A percentile compares a stretch with the other conserved stretches of the same genome.
These are phyloP conservation scores for Mycothermus thermophilus DNA, from an alignment of 495 filamentous ascomycete species.

Conservation along the genomic window DNA sequence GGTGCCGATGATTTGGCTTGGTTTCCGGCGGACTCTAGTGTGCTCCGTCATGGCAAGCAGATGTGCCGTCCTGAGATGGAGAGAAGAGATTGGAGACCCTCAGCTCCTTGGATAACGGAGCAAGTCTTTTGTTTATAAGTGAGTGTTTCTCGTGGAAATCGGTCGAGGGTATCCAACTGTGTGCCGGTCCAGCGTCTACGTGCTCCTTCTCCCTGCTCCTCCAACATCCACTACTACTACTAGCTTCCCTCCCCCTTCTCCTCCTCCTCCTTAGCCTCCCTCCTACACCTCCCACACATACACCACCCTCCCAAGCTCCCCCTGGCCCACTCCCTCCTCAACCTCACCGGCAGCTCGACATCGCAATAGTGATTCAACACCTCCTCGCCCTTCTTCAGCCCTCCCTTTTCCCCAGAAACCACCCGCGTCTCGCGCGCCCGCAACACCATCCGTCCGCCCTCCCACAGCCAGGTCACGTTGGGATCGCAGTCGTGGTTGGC, in stretches of 20 bases:
- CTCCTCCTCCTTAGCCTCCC: constrained; percentile 26
- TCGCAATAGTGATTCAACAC: constrained; percentile 92
- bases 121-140: no score
- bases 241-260: no score
- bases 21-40: no score
- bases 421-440: constrained; percentile 31
- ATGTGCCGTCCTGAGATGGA: no score
- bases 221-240: not conserved
- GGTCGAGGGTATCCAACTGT: no score
- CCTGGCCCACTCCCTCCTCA: constrained; percentile 76
- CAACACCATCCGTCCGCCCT: constrained; percentile 69
- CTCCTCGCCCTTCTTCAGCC: constrained; percentile 66
- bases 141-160: no score
- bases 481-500: constrained; percentile 94
- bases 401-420: constrained; percentile 27
- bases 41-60: no score
- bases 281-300: constrained; percentile 62
- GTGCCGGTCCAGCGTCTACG: no score
- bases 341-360: constrained; percentile 56
- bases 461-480: constrained; percentile 91
- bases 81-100: no score
- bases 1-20: no score
- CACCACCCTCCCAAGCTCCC: constrained; percentile 78
- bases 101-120: no score
- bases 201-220: not conserved